phyloP scores from a whole-genome alignment of 257 asterid genomes.

The Capsicum pubescens region DNA sequence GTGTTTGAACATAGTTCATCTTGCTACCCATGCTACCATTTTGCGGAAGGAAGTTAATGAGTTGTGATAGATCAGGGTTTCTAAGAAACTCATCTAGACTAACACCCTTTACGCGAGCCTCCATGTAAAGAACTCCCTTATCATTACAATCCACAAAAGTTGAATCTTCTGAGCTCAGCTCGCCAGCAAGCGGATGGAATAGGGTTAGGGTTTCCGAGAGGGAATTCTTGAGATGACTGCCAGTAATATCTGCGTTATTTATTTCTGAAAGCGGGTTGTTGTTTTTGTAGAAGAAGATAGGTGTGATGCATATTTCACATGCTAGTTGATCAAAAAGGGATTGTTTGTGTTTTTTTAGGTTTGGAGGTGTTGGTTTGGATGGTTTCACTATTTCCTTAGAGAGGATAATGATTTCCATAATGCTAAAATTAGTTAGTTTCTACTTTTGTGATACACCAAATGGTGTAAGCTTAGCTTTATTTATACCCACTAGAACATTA shows the following conservation, averaged over 20 bases:
- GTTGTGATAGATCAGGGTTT: neutral
- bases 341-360: neutral
- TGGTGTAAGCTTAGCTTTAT: neutral
- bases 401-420: slow-evolving; percentile 9
- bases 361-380: slow-evolving; percentile 11
- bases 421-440: neutral
- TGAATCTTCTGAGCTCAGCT: neutral
- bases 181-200: neutral
- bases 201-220: neutral
- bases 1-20: neutral
- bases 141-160: slow-evolving; percentile 13
- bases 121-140: neutral
- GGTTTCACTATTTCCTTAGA: neutral
- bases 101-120: neutral
- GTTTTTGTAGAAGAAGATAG: slow-evolving; percentile 3
- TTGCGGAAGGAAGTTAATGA: neutral
- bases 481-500: neutral
- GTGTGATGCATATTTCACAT: neutral
- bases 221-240: neutral
- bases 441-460: neutral
- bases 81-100: neutral
- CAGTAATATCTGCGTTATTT: neutral
- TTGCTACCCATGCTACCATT: neutral
- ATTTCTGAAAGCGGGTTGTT: neutral
- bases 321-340: neutral